Evolutionary conservation across 2,329 filamentous ascomycete species (phyloP).

Genomic region (Xylariaceae sp.): DNA sequence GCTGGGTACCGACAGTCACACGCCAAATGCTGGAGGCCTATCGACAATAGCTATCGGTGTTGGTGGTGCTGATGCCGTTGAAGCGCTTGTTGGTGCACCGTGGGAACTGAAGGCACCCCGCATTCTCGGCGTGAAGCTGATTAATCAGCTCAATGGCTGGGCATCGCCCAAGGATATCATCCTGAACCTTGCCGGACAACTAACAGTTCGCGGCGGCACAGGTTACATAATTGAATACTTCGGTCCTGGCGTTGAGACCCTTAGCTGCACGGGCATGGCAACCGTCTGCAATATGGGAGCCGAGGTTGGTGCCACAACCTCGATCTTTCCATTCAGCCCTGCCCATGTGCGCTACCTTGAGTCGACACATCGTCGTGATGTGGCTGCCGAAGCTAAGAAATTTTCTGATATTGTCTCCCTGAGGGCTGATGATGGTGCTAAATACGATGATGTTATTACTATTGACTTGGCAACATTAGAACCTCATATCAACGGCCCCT

Average conservation of each 20-base stretch:
- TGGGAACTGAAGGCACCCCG: constrained; percentile 98
- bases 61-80: constrained; percentile 94
- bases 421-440: constrained; percentile 76
- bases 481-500: constrained; percentile 95
- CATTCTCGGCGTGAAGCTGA: constrained; percentile 83
- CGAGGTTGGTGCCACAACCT: constrained; percentile 95
- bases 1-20: constrained; percentile 97
- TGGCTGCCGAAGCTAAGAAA: constrained; percentile 68
- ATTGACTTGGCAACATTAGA: constrained; percentile 91
- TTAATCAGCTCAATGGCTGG: constrained; percentile 87
- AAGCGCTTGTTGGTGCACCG: constrained; percentile 92
- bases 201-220: constrained; percentile 93
- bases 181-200: constrained; percentile 81
- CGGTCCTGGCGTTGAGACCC: constrained; percentile 84
- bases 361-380: constrained; percentile 77
- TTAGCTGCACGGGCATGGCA: constrained; percentile 92
- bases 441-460: constrained; percentile 89
- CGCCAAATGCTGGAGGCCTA: constrained; percentile 93
- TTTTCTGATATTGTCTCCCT: constrained; percentile 65
- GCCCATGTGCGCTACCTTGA: constrained; percentile 85
- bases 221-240: constrained; percentile 95
- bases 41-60: constrained; percentile 96
- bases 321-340: constrained; percentile 88
- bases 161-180: constrained; percentile 96
- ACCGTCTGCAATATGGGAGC: constrained; percentile 89